Evolutionary conservation across 2,329 filamentous ascomycete genomes (phyloP), one percentile per base, ranked within the genome.

Genomic region (Lizonia empirigonia): DNA sequence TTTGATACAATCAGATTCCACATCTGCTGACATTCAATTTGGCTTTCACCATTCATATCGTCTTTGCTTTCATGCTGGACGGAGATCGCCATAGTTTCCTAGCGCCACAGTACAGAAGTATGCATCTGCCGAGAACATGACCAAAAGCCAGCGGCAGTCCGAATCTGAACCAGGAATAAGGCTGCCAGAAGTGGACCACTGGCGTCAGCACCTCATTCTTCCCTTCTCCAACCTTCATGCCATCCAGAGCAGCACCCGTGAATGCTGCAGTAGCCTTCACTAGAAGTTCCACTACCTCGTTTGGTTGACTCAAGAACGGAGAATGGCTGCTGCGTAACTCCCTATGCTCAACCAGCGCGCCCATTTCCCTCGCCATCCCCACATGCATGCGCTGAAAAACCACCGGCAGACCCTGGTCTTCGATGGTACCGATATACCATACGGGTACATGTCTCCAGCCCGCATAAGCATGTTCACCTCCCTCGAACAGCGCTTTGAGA

Each of bases 321-420:
- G 77, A 80, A 64, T 82, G 79, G 16, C 78, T 75, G n/a, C 69
- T 77, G 30, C 61, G 53, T 34, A 82, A 50, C 65, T 80, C 76
- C 4, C 74, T 56, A 20, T 74, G 60, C 52, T 67, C 70, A 1
- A 80, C 60, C 30, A 59, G 55, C 0, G 55, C 73, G 0, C 76
- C 76, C 46, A 58, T 72, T 63, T 7, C 64, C 70, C 60, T 73
- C 6, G 77, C 78, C 55, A 70, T 68, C 1, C 73, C 66, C 0
- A 78, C 69, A 24, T 62, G 41, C 56, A 29, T n/a, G 7, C 42
- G 7, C 24, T 45, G 42, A 12, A 36, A 3, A 4, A 29, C 26
- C 1, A 45, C 34, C 7, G 42, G 40, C 9, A 44, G 7, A 3
- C 32, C 40, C 16, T 29, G 22, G 16, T 44, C 40, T n/a, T 44